Base-by-base conservation (phyloP, 2,329 filamentous ascomycete species). In the Aureobasidium sp. region DNA sequence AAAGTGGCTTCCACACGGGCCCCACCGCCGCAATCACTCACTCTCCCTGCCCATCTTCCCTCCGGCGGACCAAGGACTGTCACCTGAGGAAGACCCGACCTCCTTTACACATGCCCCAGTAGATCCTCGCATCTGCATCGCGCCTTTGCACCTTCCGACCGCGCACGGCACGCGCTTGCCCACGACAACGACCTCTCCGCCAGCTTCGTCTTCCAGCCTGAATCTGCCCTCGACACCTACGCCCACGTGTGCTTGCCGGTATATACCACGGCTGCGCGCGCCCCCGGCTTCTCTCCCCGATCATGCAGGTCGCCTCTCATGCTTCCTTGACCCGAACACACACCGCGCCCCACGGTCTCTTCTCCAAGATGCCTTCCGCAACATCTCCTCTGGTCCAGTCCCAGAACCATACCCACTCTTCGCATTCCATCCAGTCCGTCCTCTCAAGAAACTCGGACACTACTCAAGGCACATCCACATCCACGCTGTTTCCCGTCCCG, bases 341-440 rank as follows among this genome's bases (percentile, higher is more conserved):
- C 59, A 69, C 69, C 63, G 64, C 69, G 67, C 63, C 68, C 53
- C 62, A 64, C 57, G 68, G 71, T 69, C 65, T 70, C 71, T 58
- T 47, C 42, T 22, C 39, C 45, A 63, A 60, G 29, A 60, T 63
- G 55, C 37, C 53, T 12, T 59, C 62, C 68, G 71, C 71, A 64
- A 71, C 71, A 48, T 70, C 73, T 49, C 70, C 74, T 67, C 73
- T 78, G 68, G 74, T 76, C 68, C 71, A 72, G 39, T 72, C 69
- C 55, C 75, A 79, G 71, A 76, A 70, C 70, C 77, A 75, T 71
- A 76, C 78, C 67, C 76, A 75, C 70, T 73, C 70, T 49, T 75
- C 76, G 67, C 76, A 78, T 73, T 78, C 75, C 68, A 76, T 74
- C 66, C 78, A 75, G 68, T 79, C 77, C 55, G 75, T 78, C 67